Conservation (phyloP, 441 rosid species). For the Aleurites moluccanus region DNA sequence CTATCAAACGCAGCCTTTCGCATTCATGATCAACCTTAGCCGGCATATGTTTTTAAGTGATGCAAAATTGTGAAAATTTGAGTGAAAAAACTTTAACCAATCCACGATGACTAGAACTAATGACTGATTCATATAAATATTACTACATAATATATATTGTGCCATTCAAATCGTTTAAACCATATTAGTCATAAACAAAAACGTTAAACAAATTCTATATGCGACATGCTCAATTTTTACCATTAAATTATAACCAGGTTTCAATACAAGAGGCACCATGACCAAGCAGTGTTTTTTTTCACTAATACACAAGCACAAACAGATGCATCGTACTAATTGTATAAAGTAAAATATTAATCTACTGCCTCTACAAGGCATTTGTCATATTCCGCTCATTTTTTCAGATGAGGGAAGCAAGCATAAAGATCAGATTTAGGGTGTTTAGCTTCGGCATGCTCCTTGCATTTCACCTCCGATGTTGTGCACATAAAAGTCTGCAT, state of each 20-base stretch:
- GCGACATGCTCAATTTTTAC: neutral
- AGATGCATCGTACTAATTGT: neutral
- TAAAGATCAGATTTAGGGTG: slow-evolving; percentile 48
- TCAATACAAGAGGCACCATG: slow-evolving; percentile 1
- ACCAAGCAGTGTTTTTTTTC: neutral
- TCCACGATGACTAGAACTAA: too few relatives aligned
- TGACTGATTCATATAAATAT: too few relatives aligned
- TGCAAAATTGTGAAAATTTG: too few relatives aligned
- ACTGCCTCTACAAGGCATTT: slow-evolving; percentile 2
- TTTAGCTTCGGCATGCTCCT: slow-evolving; percentile 54
- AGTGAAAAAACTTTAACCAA: too few relatives aligned
- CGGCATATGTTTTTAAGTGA: too few relatives aligned
- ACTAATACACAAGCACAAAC: neutral
- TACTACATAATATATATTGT: too few relatives aligned
- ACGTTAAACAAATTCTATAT: neutral
- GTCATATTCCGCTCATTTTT: slow-evolving; percentile 29
- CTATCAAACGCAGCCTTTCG: too few relatives aligned
- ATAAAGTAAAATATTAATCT: neutral
- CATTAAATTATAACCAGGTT: neutral
- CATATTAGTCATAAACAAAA: neutral
- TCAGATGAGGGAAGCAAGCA: slow-evolving; percentile 51
- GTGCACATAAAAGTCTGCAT: slow-evolving; percentile 65
- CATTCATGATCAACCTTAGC: too few relatives aligned
- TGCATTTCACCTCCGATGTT: slow-evolving; percentile 56
- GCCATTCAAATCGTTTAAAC: neutral